phyloP scores from a whole-genome alignment of 495 filamentous ascomycete genomes.

The Penicillium silybi region DNA sequence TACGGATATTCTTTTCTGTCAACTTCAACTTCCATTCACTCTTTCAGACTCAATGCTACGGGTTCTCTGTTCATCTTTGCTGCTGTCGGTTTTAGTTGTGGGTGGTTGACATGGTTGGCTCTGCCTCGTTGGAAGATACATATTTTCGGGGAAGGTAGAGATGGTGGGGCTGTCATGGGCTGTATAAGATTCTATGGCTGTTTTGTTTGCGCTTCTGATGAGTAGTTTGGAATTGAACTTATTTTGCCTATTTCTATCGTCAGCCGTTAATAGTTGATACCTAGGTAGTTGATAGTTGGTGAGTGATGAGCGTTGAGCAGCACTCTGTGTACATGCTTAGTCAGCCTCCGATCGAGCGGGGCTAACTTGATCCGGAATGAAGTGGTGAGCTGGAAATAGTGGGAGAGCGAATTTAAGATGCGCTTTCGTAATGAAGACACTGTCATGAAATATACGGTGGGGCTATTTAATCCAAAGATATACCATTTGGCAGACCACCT shows the following conservation, averaged over 20 bases:
- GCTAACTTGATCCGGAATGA: background rate
- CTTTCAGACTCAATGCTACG: slow-evolving; percentile 22
- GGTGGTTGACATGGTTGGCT: background rate
- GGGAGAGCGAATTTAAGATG: background rate
- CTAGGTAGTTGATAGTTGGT: background rate
- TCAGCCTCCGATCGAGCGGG: background rate
- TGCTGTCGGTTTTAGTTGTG: slow-evolving; percentile 7
- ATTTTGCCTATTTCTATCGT: background rate
- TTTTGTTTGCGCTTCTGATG: slow-evolving; percentile 12
- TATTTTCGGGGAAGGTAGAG: slow-evolving; percentile 11
- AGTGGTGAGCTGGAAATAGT: background rate
- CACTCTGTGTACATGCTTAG: background rate
- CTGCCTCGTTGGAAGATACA: slow-evolving; percentile 13
- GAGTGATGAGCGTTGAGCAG: too few species aligned
- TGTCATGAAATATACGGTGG: background rate
- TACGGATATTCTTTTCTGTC: slow-evolving; percentile 12
- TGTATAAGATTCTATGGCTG: slow-evolving; percentile 15
- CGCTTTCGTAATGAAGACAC: background rate
- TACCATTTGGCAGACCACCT: background rate
- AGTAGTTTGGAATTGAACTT: slow-evolving; percentile 20
- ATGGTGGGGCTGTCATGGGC: background rate
- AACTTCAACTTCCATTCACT: slow-evolving; percentile 20
- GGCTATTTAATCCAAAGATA: background rate
- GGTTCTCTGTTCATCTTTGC: slow-evolving; percentile 9
- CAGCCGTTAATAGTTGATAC: background rate